Base-by-base conservation (phyloP, 129 eudicot genomes). In the Flaveria linearis region DNA sequence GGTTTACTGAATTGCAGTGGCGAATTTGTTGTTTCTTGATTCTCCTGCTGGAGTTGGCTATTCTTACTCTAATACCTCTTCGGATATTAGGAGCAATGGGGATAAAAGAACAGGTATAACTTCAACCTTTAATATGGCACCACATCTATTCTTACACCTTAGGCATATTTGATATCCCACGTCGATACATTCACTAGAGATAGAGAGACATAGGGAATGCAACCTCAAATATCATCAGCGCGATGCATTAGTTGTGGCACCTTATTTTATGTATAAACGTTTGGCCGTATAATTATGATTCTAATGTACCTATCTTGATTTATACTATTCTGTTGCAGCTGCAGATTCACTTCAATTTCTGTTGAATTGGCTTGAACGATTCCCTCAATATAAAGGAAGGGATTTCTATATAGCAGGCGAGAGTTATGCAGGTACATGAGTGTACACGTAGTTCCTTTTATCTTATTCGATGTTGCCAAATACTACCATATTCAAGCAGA, bases 1-100 rank as follows among this genome's bases (percentile, higher is more conserved):
- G 68, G 63, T 43, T 45, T 1, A 43, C 14, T 8, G 45, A 71
- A 79, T 58, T 84, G 90, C 90, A 94, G 98, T 73, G 78, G 96
- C 96, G 22, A 94, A 94, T 83, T 56, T 94, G 23, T 76, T 94
- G 82, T 94, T 91, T 73, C 73, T 91, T 63, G 98, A 94, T 77
- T 78, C 98, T 62, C 98, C 98, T 70, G 98, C 77, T 84, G 98
- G 98, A 72, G 98, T 94, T 83, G 98, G 98, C n/a, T 94, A 76
- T 87, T 94, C 98, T 57, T 91, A 91, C 80, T 91, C 98, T 57
- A 91, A 94, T 75, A 86, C 93, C 61, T 80, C 93, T 53, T 88
- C 93, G 25, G 98, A 94, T 84, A 20, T 78, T 74, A 71, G 45
- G 25, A 91, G 52, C 86, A 88, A 86, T 80, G 98, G 98, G 46